A percentile compares a stretch with the other conserved stretches of the same genome.
Evolutionary conservation across 352 stramenopile genomes (phyloP).

Genomic region (Nothophytophthora sp.): DNA sequence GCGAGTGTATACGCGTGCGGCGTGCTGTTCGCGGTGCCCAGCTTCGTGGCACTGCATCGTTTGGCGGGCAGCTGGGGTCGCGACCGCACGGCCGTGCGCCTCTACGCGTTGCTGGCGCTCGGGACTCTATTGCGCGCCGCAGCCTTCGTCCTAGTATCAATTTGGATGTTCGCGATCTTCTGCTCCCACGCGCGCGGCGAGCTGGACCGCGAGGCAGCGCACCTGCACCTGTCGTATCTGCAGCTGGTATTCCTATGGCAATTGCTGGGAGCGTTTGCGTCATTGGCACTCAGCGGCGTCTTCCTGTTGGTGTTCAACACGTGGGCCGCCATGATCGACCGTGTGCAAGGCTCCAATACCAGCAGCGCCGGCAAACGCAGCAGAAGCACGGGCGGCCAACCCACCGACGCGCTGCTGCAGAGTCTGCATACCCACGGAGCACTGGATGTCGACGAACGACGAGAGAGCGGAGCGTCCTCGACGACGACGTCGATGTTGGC

Average conservation of each 20-base stretch:
- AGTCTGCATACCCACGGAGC: constrained; percentile 22
- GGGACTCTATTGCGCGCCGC: constrained; percentile 41
- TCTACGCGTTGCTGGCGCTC: constrained; percentile 56
- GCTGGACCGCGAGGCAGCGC: constrained; percentile 39
- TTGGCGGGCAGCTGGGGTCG: constrained; percentile 39
- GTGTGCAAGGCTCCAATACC: constrained; percentile 28
- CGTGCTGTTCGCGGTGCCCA: constrained; percentile 47
- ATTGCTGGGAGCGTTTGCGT: constrained; percentile 40
- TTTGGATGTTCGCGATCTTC: constrained; percentile 57
- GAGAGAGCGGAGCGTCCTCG: constrained; percentile 14
- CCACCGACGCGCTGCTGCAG: constrained; percentile 15
- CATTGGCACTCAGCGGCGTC: constrained; percentile 45
- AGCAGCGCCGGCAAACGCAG: background rate
- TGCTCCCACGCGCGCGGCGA: constrained; percentile 22
- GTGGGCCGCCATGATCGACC: constrained; percentile 67
- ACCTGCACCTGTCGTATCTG: constrained; percentile 61
- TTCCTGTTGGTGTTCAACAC: constrained; percentile 71
- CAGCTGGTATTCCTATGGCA: constrained; percentile 63
- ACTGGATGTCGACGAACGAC: constrained; percentile 17
- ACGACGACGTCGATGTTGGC: constrained; percentile 10
- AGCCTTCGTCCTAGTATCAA: constrained; percentile 48
- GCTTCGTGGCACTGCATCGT: constrained; percentile 31
- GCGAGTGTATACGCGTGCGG: constrained; percentile 54
- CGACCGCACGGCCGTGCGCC: constrained; percentile 52
- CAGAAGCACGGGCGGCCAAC: background rate